Conservation (phyloP, 176 grass and related monocot species). For the Carex pumila region DNA sequence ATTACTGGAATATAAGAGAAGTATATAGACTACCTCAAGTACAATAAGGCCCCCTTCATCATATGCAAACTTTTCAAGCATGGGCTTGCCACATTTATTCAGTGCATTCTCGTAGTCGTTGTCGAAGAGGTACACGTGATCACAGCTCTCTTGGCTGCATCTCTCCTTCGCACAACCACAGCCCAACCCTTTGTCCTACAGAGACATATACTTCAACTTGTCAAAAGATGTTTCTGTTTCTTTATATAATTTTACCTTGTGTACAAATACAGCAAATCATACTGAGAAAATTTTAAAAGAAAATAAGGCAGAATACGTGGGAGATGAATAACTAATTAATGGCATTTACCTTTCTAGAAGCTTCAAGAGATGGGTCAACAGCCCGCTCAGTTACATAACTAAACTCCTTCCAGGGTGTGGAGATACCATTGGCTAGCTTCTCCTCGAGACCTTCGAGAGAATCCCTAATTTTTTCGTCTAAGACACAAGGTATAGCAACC, state of each 20-base stretch:
- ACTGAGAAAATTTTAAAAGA: not conserved
- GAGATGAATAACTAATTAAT: not conserved
- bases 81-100: constrained; percentile 49
- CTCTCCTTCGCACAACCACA: constrained; percentile 44
- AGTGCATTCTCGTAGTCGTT: constrained; percentile 42
- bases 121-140: constrained; percentile 66
- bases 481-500: constrained; percentile 56
- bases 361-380: constrained; percentile 55
- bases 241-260: not conserved
- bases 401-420: constrained; percentile 77
- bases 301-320: not conserved
- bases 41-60: constrained; percentile 55
- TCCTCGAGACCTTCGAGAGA: constrained; percentile 36
- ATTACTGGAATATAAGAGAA: not conserved
- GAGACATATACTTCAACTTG: not conserved
- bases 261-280: not conserved
- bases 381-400: constrained; percentile 58
- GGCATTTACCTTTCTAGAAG: constrained; percentile 55
- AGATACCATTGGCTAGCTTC: constrained; percentile 16
- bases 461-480: constrained; percentile 61
- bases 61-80: constrained; percentile 76
- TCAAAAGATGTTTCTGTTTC: not conserved
- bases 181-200: constrained; percentile 47
- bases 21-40: constrained; percentile 55
- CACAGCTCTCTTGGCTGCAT: constrained; percentile 61